These are phyloP conservation scores for Cryptococcus sp. DNA, from an alignment of 1,284 basidiomycete genomes.

Conservation along the genomic window DNA sequence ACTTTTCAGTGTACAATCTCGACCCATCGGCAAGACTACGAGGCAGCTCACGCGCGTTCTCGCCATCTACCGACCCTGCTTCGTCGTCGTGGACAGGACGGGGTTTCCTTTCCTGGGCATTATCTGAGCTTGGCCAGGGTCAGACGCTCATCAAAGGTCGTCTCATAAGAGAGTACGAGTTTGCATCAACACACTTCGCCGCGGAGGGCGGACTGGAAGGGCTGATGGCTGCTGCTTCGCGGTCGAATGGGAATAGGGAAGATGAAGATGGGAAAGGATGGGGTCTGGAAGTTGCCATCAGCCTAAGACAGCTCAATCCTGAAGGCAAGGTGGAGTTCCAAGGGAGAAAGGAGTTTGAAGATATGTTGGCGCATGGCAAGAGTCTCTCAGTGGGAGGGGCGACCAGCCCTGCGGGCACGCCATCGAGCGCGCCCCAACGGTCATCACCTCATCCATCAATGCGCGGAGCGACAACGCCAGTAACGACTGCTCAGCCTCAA, in stretches of 20 bases:
- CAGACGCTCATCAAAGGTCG: constrained; percentile 40
- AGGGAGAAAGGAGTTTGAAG: constrained; percentile 39
- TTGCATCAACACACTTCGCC: constrained; percentile 33
- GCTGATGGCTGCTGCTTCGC: constrained; percentile 38
- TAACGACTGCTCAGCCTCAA: constrained; percentile 7
- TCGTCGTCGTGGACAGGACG: constrained; percentile 41
- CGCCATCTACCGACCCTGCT: constrained; percentile 2
- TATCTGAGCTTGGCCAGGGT: constrained; percentile 33
- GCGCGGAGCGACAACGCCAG: constrained; percentile 6
- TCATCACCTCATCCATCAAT: constrained; percentile 8
- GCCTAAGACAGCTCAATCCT: constrained; percentile 42
- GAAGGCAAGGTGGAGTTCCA: constrained; percentile 42
- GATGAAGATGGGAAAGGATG: constrained; percentile 44
- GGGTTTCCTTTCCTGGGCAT: constrained; percentile 47
- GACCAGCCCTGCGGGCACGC: constrained; percentile 7
- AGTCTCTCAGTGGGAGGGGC: constrained; percentile 1
- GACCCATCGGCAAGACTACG: constrained; percentile 27
- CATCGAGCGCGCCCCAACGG: constrained; percentile 5
- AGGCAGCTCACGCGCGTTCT: constrained; percentile 7
- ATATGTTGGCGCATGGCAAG: constrained; percentile 30
- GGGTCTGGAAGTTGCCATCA: constrained; percentile 47
- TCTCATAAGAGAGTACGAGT: constrained; percentile 42
- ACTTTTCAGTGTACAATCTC: constrained; percentile 50
- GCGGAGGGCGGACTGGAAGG: constrained; percentile 44
- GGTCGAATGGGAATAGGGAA: constrained; percentile 10